phyloP scores from a whole-genome alignment of 2,329 filamentous ascomycete species.

The Gnomoniopsis smithogilvyi region DNA sequence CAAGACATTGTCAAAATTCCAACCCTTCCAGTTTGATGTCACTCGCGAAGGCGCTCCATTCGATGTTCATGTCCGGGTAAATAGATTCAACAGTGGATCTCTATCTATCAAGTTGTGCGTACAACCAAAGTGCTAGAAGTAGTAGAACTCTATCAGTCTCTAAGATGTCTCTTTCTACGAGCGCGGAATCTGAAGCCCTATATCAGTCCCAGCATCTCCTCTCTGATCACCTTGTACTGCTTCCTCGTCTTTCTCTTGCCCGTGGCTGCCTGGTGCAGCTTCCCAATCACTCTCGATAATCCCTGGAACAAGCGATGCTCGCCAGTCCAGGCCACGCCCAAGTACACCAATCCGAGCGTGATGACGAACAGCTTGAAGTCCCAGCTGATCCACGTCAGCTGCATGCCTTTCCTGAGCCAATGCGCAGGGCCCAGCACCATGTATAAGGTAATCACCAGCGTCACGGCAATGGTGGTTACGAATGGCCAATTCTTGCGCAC shows the following conservation, averaged over 20 bases:
- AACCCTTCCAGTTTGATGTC: neutral
- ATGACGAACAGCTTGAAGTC: slow-evolving; percentile 74
- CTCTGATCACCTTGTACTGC: slow-evolving; percentile 78
- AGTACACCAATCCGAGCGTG: slow-evolving; percentile 64
- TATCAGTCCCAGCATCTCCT: slow-evolving; percentile 53
- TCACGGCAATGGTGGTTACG: slow-evolving; percentile 68
- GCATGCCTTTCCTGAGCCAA: slow-evolving; percentile 73
- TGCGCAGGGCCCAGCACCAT: slow-evolving; percentile 75
- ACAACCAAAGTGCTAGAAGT: neutral
- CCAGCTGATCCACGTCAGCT: slow-evolving; percentile 73
- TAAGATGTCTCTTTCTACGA: neutral
- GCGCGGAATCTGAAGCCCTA: neutral
- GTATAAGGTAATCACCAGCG: slow-evolving; percentile 67
- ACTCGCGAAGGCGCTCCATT: too few relatives aligned
- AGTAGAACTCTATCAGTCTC: neutral
- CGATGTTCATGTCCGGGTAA: neutral
- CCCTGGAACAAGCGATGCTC: slow-evolving; percentile 70
- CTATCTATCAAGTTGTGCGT: neutral
- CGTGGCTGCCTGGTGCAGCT: slow-evolving; percentile 53
- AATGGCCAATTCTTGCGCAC: slow-evolving; percentile 84
- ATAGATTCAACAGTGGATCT: neutral
- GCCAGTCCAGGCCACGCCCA: slow-evolving; percentile 65
- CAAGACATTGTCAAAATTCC: neutral
- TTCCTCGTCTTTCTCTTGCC: slow-evolving; percentile 73
- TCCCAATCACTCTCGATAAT: slow-evolving; percentile 66